These are phyloP conservation scores for Trichosanthes truncata DNA, from an alignment of 306 rosid species.

Conservation along the genomic window DNA sequence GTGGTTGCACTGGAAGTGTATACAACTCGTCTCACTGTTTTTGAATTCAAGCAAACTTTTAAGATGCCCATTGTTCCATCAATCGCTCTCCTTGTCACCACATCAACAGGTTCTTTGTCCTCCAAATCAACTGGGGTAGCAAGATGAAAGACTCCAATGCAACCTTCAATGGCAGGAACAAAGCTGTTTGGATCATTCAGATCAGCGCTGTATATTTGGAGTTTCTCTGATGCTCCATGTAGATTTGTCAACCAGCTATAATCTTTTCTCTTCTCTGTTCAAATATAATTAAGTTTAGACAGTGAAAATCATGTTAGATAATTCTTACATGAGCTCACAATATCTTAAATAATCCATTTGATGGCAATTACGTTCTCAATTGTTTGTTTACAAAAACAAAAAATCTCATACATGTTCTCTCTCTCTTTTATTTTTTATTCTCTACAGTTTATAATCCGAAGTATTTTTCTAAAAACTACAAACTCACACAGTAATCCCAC, in stretches of 20 bases:
- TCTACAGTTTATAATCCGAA: no score
- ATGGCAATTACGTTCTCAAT: neutral
- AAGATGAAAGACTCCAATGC: conserved; percentile 10
- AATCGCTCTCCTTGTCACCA: conserved; percentile 29
- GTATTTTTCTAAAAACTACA: no score
- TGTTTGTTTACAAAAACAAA: no score
- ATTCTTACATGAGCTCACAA: neutral
- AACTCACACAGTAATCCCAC: no score
- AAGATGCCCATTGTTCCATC: conserved; percentile 47
- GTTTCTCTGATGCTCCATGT: conserved; percentile 39
- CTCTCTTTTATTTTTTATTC: no score
- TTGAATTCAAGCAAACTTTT: conserved; percentile 25
- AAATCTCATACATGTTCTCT: no score
- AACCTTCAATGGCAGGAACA: neutral
- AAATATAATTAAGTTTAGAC: neutral
- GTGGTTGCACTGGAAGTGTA: conserved; percentile 46
- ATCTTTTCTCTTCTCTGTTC: neutral
- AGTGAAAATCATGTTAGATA: neutral
- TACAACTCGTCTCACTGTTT: conserved; percentile 41
- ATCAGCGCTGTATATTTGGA: conserved; percentile 38
- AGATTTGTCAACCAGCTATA: conserved; percentile 25
- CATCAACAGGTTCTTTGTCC: conserved; percentile 29
- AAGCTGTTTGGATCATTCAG: conserved; percentile 8
- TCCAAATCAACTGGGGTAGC: neutral
- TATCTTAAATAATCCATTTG: neutral